Base-by-base conservation (phyloP, 306 rosid genomes). In the Vigna hirtella region DNA sequence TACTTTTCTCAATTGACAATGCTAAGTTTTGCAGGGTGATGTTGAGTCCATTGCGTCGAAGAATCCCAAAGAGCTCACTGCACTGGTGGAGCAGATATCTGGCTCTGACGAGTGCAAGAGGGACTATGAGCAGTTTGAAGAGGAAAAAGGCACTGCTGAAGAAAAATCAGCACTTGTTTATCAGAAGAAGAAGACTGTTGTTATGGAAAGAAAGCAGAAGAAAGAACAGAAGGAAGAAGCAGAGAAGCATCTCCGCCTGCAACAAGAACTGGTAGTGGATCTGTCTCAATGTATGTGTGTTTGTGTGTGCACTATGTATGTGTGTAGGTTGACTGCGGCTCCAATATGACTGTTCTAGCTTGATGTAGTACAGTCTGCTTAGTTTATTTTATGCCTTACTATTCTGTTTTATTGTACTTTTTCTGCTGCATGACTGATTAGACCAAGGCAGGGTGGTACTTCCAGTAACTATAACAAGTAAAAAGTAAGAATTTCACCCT, bases 41-140 rank as follows among this genome's bases (percentile, higher is more conserved):
- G 99, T 96, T 79, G 99, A 96, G 82, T 93, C 99, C 70, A 90
- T 96, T 84, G 99, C 99, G 8, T 93, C 98, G 3, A 96, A 96
- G 78, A 96, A 87, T 81, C 99, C 99, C 0, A 96, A 93, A 81
- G 99, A 96, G 78, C 94, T 96, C 18, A 87, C 97, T 65, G 94
- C 75, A 28, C 94, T 96, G 85, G 69, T 96, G 12, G 99, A 96
- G 93, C 99, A 96, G 85, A 93, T 96, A 74, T 91, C 98, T 18
- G 98, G 98, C 77, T 96, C 99, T 66, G 99, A 96, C 50, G 98
- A 96, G 66, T 83, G 85, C 77, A 96, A 89, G 88, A 85, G 91
- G 78, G 98, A 93, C 67, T 96, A 91, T 74, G 99, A 93, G 76
- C 86, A 88, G 80, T 91, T 85, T 76, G 99, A 96, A 83, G 96